Percentiles rank a stretch among this genome's conserved stretches.
Evolutionary conservation across 2,329 filamentous ascomycete species (phyloP).

Genomic region (Tolypocladium tundrense): DNA sequence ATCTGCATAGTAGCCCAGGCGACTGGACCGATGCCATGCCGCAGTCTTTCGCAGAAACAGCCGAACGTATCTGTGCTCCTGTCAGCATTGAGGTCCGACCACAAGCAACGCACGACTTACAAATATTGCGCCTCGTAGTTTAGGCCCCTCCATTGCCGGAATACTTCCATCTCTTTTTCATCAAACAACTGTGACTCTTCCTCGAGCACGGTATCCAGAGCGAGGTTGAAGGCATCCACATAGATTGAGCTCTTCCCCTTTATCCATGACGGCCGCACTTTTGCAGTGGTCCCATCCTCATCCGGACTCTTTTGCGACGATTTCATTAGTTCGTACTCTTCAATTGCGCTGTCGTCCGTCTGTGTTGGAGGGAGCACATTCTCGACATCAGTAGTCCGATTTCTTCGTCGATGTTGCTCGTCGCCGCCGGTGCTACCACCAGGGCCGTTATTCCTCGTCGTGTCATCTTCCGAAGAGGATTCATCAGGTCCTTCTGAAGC

Average conservation of each 20-base stretch:
- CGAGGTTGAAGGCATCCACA: slow-evolving; percentile 92
- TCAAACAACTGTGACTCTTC: slow-evolving; percentile 86
- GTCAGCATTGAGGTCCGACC: not conserved
- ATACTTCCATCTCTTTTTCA: slow-evolving; percentile 65
- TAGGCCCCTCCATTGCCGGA: slow-evolving; percentile 62
- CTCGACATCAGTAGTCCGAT: slow-evolving; percentile 23
- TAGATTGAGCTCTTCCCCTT: slow-evolving; percentile 83
- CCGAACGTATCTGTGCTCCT: slow-evolving; percentile 64
- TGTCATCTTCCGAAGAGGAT: not conserved
- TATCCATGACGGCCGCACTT: slow-evolving; percentile 44
- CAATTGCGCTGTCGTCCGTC: slow-evolving; percentile 61
- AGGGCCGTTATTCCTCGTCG: not conserved
- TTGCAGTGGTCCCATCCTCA: slow-evolving; percentile 29
- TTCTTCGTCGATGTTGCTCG: slow-evolving; percentile 6
- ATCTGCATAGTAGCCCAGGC: slow-evolving; percentile 72
- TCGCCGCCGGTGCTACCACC: slow-evolving; percentile 4
- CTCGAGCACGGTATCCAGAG: slow-evolving; percentile 77
- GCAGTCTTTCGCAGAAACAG: slow-evolving; percentile 87
- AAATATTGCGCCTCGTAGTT: slow-evolving; percentile 84
- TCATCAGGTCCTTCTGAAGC: slow-evolving; percentile 11
- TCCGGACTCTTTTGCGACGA: slow-evolving; percentile 35
- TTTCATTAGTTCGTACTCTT: slow-evolving; percentile 65
- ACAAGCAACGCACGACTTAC: slow-evolving; percentile 35
- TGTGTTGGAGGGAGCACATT: slow-evolving; percentile 56
- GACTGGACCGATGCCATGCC: slow-evolving; percentile 76